Base-by-base conservation (phyloP, 371 early-diverging fungal species). In the Catenaria anguillulae region DNA sequence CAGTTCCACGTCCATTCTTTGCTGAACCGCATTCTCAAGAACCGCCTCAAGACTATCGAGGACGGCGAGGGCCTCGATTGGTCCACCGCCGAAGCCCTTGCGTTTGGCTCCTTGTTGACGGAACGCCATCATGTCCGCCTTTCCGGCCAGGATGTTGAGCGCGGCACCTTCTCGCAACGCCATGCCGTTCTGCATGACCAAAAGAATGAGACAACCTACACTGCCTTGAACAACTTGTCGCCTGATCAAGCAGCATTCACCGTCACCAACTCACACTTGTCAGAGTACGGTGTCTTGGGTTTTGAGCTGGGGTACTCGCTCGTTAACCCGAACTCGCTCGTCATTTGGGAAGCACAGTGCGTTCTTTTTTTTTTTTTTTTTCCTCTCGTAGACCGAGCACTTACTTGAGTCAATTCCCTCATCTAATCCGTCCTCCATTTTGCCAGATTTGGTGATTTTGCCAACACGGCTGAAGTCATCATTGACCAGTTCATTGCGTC, bases 321-420 rank as follows among this genome's bases (percentile, higher is more conserved):
- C 64, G 93, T 87, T 60, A 85, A 87, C 77, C 95, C 96, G 60
- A 85, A 93, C 71, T 80, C 90, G 50, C 82, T 96, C 40, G 82
- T 92, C 33, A 77, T 95, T 67, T 97, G 96, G 96, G 97, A 97
- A 76, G 97, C 93, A 31, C 97, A 97, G 79, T n/a, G n/a, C n/a
- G n/a, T n/a, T n/a, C n/a, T n/a, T n/a, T n/a, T n/a, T n/a, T n/a
- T n/a, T n/a, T n/a, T n/a, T n/a, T n/a, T 90, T n/a, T n/a, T n/a
- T n/a, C n/a, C n/a, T n/a, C n/a, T n/a, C 56, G 40, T 13, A 45
- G n/a, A n/a, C n/a, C 48, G 33, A 45, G 55, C 15, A 31, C 12
- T 46, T 46, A 21, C 21, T 46, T 46, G 48, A 60, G 61, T 52
- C 61, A 17, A 33, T 54, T 63, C 61, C 75, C n/a, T n/a, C n/a